Percentiles rank a stretch among this genome's conserved stretches.
Conservation (phyloP, 164 flowering plant species). For the Kalanchoe fedtschenkoi region DNA sequence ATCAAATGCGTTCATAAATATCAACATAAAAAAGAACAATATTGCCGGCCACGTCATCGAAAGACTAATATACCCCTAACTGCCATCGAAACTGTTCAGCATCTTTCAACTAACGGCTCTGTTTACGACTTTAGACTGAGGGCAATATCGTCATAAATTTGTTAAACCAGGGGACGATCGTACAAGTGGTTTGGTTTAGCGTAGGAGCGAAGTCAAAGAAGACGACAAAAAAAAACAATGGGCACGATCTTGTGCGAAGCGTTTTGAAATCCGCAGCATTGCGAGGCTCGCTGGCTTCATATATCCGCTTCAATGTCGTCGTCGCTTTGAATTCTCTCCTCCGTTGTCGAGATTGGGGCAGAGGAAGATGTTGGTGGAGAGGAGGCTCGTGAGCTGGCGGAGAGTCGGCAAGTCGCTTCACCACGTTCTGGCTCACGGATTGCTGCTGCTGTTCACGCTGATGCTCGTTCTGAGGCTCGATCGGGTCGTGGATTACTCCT, state of each 20-base stretch:
- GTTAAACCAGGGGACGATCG: too few relatives aligned
- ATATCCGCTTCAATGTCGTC: constrained; percentile 4
- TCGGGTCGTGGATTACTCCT: constrained; percentile 36
- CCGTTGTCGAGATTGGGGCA: neutral
- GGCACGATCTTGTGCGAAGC: neutral
- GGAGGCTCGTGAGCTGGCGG: constrained; percentile 56
- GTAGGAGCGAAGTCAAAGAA: constrained; percentile 9
- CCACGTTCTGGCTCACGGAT: constrained; percentile 45
- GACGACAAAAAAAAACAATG: neutral
- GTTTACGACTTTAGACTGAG: too few relatives aligned
- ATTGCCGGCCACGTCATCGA: too few relatives aligned
- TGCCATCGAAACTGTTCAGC: too few relatives aligned
- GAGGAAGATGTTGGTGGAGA: constrained; percentile 16
- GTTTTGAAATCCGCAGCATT: neutral
- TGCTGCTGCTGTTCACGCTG: constrained; percentile 60
- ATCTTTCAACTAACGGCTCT: too few relatives aligned
- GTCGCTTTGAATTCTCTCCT: neutral
- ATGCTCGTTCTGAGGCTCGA: constrained; percentile 67
- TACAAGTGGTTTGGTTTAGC: constrained; percentile 3
- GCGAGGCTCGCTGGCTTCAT: neutral
- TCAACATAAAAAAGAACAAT: too few relatives aligned
- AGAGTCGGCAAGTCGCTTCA: constrained; percentile 59
- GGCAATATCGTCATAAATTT: too few relatives aligned
- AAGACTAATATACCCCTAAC: too few relatives aligned
- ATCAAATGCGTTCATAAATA: too few relatives aligned